Evolutionary conservation across 441 rosid species (phyloP).

Genomic region (Euphorbia corollata): DNA sequence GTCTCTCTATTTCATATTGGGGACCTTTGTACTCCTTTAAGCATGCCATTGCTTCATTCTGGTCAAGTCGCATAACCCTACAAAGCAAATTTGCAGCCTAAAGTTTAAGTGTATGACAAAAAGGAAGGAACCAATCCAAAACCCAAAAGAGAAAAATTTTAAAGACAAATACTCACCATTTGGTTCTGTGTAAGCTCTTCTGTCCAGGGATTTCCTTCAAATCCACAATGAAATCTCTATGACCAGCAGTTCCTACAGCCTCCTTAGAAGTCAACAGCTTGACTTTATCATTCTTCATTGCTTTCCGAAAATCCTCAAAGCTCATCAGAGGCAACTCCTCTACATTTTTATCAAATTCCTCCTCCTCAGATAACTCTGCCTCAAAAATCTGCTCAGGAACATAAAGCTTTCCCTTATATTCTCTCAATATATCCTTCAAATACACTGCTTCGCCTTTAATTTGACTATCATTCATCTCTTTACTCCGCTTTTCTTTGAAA

Average conservation of each 20-base stretch:
- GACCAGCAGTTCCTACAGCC: slow-evolving; percentile 25
- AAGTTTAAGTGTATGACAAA: slow-evolving; percentile 9
- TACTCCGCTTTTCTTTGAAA: slow-evolving; percentile 29
- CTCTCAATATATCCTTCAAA: slow-evolving; percentile 71
- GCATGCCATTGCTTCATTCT: slow-evolving; percentile 52
- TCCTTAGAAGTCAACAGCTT: slow-evolving; percentile 74
- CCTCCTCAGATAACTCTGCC: slow-evolving; percentile 62
- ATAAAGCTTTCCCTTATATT: slow-evolving; percentile 73
- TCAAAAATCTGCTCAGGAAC: slow-evolving; percentile 89
- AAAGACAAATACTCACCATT: slow-evolving; percentile 46
- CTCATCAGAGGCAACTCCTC: slow-evolving; percentile 66
- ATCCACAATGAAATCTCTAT: slow-evolving; percentile 59
- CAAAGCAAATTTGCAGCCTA: slow-evolving; percentile 18
- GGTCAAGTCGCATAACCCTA: slow-evolving; percentile 73
- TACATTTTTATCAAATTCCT: slow-evolving; percentile 53
- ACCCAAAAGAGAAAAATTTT: slow-evolving; percentile 2
- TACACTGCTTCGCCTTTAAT: slow-evolving; percentile 46
- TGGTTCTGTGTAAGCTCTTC: slow-evolving; percentile 75
- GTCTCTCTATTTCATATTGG: slow-evolving; percentile 61
- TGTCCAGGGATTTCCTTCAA: slow-evolving; percentile 83
- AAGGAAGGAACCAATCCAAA: slow-evolving; percentile 12
- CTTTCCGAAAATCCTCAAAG: slow-evolving; percentile 63
- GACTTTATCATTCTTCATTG: slow-evolving; percentile 55
- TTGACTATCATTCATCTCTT: slow-evolving; percentile 26
- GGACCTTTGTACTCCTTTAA: slow-evolving; percentile 67